Percentiles rank a stretch among this genome's conserved stretches.
These are phyloP conservation scores for Exserohilum rostratum DNA, from an alignment of 2,329 filamentous ascomycete species.

Conservation along the genomic window DNA sequence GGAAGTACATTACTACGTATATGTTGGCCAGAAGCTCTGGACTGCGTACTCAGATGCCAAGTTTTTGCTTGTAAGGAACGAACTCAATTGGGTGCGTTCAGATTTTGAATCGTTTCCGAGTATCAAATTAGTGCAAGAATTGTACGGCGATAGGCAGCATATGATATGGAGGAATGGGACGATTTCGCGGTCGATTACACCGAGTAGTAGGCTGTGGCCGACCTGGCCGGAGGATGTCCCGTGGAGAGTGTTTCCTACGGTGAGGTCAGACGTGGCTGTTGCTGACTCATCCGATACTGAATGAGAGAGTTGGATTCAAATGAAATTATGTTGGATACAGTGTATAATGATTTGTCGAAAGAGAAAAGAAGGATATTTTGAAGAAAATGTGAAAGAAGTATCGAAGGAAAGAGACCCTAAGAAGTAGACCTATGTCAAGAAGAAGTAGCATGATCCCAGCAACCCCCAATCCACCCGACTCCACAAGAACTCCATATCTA, in stretches of 20 bases:
- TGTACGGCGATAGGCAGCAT: background rate
- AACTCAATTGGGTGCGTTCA: background rate
- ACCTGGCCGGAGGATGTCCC: constrained; percentile 9
- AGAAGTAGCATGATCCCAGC: too few relatives aligned
- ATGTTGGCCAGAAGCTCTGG: background rate
- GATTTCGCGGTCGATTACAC: background rate
- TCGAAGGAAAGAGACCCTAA: too few relatives aligned
- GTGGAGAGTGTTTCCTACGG: background rate
- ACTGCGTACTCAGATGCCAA: background rate
- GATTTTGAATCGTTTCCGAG: background rate
- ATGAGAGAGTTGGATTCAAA: background rate
- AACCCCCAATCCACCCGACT: accelerated
- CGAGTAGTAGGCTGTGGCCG: constrained; percentile 9
- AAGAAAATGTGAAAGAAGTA: too few relatives aligned
- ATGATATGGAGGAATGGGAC: background rate
- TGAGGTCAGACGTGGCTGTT: background rate
- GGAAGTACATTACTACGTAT: background rate
- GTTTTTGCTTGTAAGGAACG: background rate
- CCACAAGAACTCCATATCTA: constrained; percentile 18
- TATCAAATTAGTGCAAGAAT: background rate
- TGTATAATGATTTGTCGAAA: background rate
- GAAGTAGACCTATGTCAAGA: too few relatives aligned
- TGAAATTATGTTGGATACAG: background rate
- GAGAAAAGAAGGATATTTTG: too few relatives aligned
- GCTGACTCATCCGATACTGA: too few relatives aligned